phyloP scores from a whole-genome alignment of 306 rosid species.

The Prunus dulcis region DNA sequence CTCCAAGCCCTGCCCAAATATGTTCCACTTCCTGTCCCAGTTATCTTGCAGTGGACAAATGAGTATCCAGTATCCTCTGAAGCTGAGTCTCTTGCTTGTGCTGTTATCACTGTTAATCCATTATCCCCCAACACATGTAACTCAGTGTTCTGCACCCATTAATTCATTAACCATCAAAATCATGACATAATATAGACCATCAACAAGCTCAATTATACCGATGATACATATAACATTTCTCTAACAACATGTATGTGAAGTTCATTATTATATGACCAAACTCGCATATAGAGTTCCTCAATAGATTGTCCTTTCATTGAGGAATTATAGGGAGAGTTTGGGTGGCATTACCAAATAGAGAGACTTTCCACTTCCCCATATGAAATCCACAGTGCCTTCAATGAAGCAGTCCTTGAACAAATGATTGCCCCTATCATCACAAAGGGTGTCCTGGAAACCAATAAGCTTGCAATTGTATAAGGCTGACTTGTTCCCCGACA shows the following conservation, averaged over 20 bases:
- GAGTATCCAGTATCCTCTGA: conserved; percentile 28
- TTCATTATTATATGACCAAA: background rate
- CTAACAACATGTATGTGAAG: background rate
- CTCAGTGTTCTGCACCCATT: conserved; percentile 28
- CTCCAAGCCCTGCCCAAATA: conserved; percentile 63
- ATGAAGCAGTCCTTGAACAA: conserved; percentile 44
- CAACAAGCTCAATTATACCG: background rate
- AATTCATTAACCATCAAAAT: background rate
- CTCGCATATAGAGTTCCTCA: background rate
- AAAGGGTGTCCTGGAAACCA: conserved; percentile 52
- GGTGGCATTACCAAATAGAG: conserved; percentile 36
- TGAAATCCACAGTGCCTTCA: conserved; percentile 44
- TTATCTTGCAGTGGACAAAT: conserved; percentile 50
- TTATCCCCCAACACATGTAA: conserved; percentile 21
- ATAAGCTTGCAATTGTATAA: conserved; percentile 34
- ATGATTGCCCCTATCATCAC: conserved; percentile 46
- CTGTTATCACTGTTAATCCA: conserved; percentile 39
- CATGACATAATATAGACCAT: background rate
- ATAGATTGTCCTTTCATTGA: background rate
- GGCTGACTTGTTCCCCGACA: conserved; percentile 31
- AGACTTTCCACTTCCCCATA: conserved; percentile 41
- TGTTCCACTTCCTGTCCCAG: conserved; percentile 34
- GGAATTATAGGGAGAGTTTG: background rate
- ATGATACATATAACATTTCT: background rate
- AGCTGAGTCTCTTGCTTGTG: conserved; percentile 39